A percentile compares a stretch with the other conserved stretches of the same genome.
These are phyloP conservation scores for Mycena rebaudengoi DNA, from an alignment of 768 basidiomycete genomes.

Conservation along the genomic window DNA sequence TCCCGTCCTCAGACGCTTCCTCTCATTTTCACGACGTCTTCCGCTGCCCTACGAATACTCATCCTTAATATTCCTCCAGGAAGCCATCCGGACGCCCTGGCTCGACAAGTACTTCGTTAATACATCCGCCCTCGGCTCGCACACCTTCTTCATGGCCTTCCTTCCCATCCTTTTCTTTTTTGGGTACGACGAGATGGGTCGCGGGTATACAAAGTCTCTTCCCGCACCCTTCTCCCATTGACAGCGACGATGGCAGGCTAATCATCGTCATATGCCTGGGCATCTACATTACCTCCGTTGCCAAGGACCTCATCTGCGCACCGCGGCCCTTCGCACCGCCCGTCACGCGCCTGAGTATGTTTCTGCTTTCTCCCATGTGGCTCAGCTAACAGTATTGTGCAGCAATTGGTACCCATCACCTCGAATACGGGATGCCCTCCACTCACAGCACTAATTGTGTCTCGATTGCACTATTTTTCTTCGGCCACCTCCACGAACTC, in stretches of 20 bases:
- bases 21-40: too few species aligned
- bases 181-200: slow-evolving; percentile 73
- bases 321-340: slow-evolving; percentile 93
- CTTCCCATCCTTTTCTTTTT: slow-evolving; percentile 92
- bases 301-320: slow-evolving; percentile 91
- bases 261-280: slow-evolving; percentile 77
- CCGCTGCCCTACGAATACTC: background rate
- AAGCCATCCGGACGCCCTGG: slow-evolving; percentile 66
- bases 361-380: background rate
- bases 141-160: slow-evolving; percentile 93
- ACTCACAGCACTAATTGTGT: slow-evolving; percentile 94
- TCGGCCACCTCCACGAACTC: slow-evolving; percentile 63
- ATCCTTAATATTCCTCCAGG: too few species aligned
- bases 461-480: slow-evolving; percentile 88
- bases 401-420: slow-evolving; percentile 83
- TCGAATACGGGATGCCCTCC: slow-evolving; percentile 96
- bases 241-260: slow-evolving; percentile 52
- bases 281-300: slow-evolving; percentile 86
- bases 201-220: slow-evolving; percentile 71
- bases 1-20: background rate
- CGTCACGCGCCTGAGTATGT: slow-evolving; percentile 85
- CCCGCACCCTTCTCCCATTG: background rate
- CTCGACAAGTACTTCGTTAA: slow-evolving; percentile 87
- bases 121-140: slow-evolving; percentile 81
- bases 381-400: background rate